These are phyloP conservation scores for Termitomyces sp. DNA, from an alignment of 768 basidiomycete genomes.

Conservation along the genomic window DNA sequence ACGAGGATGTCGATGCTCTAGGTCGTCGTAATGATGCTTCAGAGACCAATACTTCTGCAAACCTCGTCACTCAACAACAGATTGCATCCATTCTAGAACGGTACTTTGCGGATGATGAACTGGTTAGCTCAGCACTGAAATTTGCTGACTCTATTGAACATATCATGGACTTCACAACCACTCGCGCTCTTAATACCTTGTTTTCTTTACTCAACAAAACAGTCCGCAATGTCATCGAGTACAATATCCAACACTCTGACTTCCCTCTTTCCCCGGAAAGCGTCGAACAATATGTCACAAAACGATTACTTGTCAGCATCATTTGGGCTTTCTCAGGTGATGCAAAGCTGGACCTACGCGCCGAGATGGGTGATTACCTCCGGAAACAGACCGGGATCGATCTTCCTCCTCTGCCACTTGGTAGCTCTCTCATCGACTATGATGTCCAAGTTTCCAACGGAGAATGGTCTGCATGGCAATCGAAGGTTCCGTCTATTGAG, in stretches of 20 bases:
- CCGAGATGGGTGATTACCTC: conserved; percentile 86
- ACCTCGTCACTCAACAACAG: conserved; percentile 73
- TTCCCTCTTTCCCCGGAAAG: conserved; percentile 86
- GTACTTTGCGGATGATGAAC: conserved; percentile 79
- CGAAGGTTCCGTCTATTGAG: conserved; percentile 90
- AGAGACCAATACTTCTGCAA: conserved; percentile 54
- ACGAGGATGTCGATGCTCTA: conserved; percentile 72
- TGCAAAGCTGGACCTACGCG: conserved; percentile 85
- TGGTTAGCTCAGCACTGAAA: conserved; percentile 74
- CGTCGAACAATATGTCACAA: conserved; percentile 87
- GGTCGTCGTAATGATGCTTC: conserved; percentile 55
- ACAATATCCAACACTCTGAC: conserved; percentile 92
- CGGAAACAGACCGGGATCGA: conserved; percentile 86
- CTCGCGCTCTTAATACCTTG: conserved; percentile 90
- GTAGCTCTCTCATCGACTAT: conserved; percentile 89
- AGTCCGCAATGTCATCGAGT: conserved; percentile 87
- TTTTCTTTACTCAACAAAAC: conserved; percentile 98
- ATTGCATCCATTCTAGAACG: conserved; percentile 73
- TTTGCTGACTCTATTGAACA: conserved; percentile 89
- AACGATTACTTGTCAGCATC: conserved; percentile 85
- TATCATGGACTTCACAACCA: conserved; percentile 97
- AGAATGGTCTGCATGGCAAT: conserved; percentile 92
- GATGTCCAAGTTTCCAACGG: conserved; percentile 86
- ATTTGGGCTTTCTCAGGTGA: conserved; percentile 99
- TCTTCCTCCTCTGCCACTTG: conserved; percentile 70